Evolutionary conservation across 306 rosid species (phyloP).

Genomic region (Senna siamea): DNA sequence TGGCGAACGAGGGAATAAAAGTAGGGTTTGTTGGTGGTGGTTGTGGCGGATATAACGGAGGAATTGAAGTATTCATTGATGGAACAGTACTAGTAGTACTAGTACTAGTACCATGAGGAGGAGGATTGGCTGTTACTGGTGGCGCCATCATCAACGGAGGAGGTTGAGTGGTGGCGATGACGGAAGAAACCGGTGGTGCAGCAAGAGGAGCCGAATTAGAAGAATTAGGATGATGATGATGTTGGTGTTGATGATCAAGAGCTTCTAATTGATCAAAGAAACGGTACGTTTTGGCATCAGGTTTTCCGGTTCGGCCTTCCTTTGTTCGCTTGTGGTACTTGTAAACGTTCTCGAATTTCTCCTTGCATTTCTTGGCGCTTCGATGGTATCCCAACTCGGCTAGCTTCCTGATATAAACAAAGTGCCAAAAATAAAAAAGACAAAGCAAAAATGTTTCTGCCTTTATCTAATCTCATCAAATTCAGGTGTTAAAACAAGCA

Average conservation of each 20-base stretch:
- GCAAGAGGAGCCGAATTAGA: conserved; percentile 16
- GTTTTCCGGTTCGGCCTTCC: conserved; percentile 83
- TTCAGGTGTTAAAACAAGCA: conserved; percentile 37
- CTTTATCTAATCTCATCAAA: conserved; percentile 36
- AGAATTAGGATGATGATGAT: not conserved
- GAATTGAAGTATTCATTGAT: conserved; percentile 42
- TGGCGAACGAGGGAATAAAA: conserved; percentile 37
- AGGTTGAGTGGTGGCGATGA: not conserved
- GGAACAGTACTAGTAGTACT: conserved; percentile 60
- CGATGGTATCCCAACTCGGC: conserved; percentile 86
- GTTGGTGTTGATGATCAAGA: conserved; percentile 52
- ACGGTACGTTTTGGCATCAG: conserved; percentile 83
- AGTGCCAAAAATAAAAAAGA: not conserved
- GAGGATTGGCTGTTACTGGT: conserved; percentile 1
- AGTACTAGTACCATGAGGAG: not conserved
- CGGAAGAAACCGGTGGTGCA: conserved; percentile 38
- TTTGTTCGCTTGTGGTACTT: conserved; percentile 94
- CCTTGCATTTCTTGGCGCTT: conserved; percentile 92
- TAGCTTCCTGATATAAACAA: conserved; percentile 66
- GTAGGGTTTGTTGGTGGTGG: conserved; percentile 43
- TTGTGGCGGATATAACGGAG: conserved; percentile 42
- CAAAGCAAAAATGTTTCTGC: conserved; percentile 2
- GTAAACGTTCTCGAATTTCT: conserved; percentile 95
- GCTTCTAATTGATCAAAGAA: conserved; percentile 87
- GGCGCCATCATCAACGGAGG: conserved; percentile 17